Evolutionary conservation across 768 basidiomycete species (phyloP), one percentile per base, ranked within the genome.

Genomic region (Aureoboletus auriporus): DNA sequence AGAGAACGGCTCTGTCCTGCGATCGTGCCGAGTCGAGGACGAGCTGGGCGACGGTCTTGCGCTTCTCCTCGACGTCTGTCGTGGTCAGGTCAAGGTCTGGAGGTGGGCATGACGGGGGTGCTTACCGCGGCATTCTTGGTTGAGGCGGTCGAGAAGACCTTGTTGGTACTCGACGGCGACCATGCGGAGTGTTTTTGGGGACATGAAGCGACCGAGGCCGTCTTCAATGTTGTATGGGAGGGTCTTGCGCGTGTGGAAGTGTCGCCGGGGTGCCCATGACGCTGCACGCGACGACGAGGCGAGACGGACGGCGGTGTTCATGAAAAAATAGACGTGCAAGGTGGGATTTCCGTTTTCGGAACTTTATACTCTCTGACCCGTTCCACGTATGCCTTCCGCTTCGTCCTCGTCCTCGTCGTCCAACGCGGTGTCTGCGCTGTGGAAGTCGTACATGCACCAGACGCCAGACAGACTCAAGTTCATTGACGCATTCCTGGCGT

Each of bases 401-500:
- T 10, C 31, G 6, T 10, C 31, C 2, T 23, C 20, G 20, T 23
- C 20, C 20, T 23, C 20, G 20, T 23, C 20, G 20, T 50, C 46
- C 74, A 79, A 38, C 33, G 38, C 61, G 6, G 55, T 86, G 35
- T 66, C 72, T 28, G 74, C 83, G 13, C 75, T 93, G 27, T 86
- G 81, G 79, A 81, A 75, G 59, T 82, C 89, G 16, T 98, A 98
- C 75, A 70, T 71, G 58, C 77, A 82, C 29, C 76, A 80, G 46
- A 96, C 93, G 0, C 75, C 92, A 5, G 71, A 88, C 57, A 81
- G 91, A 12, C 83, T 98, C 59, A 95, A 97, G 73, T 84, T 94
- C 69, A 84, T 98, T 64, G 96, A 99, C 73, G 71, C 83, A 8
- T 97, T 97, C 75, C 78, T 98, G 54, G 70, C 89, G 51, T 96